These are phyloP conservation scores for Periconia sp. DNA, from an alignment of 2,329 filamentous ascomycete genomes.

Conservation along the genomic window DNA sequence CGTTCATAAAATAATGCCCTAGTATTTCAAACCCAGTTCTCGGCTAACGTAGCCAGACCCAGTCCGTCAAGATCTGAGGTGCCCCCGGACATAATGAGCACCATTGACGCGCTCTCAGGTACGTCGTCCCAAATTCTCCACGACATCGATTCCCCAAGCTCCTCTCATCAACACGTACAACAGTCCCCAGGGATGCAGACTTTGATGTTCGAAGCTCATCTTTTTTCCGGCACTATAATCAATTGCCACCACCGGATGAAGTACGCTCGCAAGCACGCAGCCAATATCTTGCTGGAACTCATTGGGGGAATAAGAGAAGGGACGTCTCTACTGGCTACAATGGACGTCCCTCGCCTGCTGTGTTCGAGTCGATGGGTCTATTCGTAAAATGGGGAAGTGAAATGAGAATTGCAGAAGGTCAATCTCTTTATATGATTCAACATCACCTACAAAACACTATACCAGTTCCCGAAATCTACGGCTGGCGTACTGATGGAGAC, in stretches of 20 bases:
- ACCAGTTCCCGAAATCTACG: constrained; percentile 47
- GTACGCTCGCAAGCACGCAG: constrained; percentile 15
- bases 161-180: too few relatives aligned
- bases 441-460: constrained; percentile 24
- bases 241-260: constrained; percentile 17
- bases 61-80: too few relatives aligned
- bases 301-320: constrained; percentile 13
- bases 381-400: constrained; percentile 42
- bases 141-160: too few relatives aligned
- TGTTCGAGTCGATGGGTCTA: constrained; percentile 36
- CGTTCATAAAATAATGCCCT: too few relatives aligned
- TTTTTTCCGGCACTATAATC: constrained; percentile 15
- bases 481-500: constrained; percentile 41
- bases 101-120: too few relatives aligned
- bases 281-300: constrained; percentile 16
- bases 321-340: constrained; percentile 10
- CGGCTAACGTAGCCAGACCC: too few relatives aligned
- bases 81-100: too few relatives aligned
- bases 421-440: constrained; percentile 36
- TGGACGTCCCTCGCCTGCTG: constrained; percentile 24
- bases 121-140: too few relatives aligned
- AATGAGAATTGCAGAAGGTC: constrained; percentile 34
- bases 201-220: constrained; percentile 16
- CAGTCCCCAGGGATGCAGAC: constrained; percentile 10
- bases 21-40: too few relatives aligned